Conservation (phyloP, 306 rosid species). For the Lagenaria siceraria region DNA sequence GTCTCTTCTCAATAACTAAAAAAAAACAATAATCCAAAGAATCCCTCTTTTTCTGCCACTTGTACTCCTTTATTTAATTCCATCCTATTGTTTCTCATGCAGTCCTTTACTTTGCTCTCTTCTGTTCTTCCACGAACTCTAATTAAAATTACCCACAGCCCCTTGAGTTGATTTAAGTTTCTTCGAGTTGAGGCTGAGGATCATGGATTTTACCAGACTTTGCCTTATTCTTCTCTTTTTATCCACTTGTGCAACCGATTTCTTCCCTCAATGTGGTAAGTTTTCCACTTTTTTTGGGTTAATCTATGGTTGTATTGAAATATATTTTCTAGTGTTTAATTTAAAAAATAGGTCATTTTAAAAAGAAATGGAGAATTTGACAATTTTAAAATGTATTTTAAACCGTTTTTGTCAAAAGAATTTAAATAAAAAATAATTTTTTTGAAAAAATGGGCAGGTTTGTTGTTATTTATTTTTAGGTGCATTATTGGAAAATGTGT, state of each 20-base stretch:
- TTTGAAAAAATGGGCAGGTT: too few species aligned
- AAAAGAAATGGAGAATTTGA: too few species aligned
- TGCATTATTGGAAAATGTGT: not conserved
- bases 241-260: not conserved
- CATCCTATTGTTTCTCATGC: not conserved
- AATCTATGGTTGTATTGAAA: too few species aligned
- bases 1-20: not conserved
- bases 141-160: not conserved
- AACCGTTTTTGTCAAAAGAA: too few species aligned
- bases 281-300: not conserved
- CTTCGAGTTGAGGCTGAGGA: not conserved
- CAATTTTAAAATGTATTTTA: too few species aligned
- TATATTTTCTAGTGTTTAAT: too few species aligned
- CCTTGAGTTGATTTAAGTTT: not conserved
- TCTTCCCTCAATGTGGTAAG: constrained; percentile 5
- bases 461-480: too few species aligned
- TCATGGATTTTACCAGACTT: not conserved
- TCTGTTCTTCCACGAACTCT: not conserved
- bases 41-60: not conserved
- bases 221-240: not conserved
- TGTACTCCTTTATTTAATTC: not conserved
- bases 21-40: not conserved
- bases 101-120: not conserved
- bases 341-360: too few species aligned
- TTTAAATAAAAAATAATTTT: too few species aligned